These are phyloP conservation scores for Sergeia podlipaevii DNA, from an alignment of 208 protist species.

Conservation along the genomic window DNA sequence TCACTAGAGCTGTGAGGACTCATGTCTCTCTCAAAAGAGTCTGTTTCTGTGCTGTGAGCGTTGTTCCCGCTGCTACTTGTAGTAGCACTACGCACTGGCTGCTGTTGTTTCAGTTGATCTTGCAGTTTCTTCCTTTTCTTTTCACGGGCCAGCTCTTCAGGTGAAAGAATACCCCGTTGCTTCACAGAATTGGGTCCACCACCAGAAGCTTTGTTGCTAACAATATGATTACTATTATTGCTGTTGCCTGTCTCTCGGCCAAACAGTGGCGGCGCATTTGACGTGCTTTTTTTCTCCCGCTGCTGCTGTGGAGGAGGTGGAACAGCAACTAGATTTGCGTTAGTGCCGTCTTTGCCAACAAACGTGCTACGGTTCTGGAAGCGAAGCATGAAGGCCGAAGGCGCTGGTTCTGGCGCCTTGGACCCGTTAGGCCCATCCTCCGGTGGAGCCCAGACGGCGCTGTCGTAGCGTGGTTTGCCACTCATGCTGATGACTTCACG, in stretches of 20 bases:
- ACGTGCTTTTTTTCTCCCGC: background rate
- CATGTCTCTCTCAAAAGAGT: too few species aligned
- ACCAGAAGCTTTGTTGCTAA: too few species aligned
- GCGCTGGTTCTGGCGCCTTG: background rate
- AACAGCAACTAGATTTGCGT: slow-evolving; percentile 34
- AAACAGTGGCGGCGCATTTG: background rate
- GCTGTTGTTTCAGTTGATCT: background rate
- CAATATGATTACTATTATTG: background rate
- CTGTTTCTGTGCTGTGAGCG: too few species aligned
- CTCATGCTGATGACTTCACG: background rate
- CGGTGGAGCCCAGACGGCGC: slow-evolving; percentile 67
- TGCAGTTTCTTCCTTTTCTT: too few species aligned
- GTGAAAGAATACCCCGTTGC: background rate
- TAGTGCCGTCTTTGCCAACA: slow-evolving; percentile 49
- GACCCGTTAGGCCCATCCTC: background rate
- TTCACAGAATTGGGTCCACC: too few species aligned
- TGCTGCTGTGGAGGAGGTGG: background rate
- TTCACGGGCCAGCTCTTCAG: slow-evolving; percentile 1
- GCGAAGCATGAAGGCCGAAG: slow-evolving; percentile 38
- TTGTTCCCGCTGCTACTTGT: too few species aligned
- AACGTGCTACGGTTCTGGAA: slow-evolving; percentile 55
- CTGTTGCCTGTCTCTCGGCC: background rate
- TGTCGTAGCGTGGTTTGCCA: slow-evolving; percentile 27
- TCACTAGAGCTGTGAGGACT: too few species aligned
- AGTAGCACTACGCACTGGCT: too few species aligned